Percentiles rank a stretch among this genome's conserved stretches.
Conservation (phyloP, 1,139 yeast genomes). For the Komagataea norvegica region DNA sequence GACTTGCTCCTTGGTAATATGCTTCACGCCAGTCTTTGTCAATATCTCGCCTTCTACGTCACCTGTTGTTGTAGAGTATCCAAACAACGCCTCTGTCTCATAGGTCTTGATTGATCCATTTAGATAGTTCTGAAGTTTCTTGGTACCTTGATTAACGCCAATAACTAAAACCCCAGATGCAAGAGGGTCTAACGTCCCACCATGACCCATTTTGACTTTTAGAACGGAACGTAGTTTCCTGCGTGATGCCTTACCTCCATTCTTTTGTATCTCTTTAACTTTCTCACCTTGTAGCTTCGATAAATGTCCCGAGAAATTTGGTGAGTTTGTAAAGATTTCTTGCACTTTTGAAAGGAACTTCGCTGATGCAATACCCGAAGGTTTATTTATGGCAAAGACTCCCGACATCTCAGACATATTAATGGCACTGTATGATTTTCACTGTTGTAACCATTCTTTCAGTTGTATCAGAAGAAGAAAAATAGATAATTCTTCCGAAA, state of each 20-base stretch:
- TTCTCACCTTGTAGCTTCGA: constrained; percentile 44
- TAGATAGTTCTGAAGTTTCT: constrained; percentile 63
- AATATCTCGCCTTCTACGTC: constrained; percentile 86
- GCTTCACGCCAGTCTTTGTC: constrained; percentile 50
- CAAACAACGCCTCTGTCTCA: constrained; percentile 80
- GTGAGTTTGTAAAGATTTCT: constrained; percentile 53
- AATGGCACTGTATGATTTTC: no score
- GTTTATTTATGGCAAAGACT: constrained; percentile 89
- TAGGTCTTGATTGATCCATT: constrained; percentile 74
- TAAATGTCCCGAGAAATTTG: constrained; percentile 53
- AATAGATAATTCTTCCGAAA: not conserved
- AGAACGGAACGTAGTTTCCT: constrained; percentile 45
- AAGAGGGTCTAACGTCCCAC: constrained; percentile 93
- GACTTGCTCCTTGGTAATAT: constrained; percentile 53
- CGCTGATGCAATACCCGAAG: constrained; percentile 79
- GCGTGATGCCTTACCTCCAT: constrained; percentile 35
- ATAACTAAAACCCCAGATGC: constrained; percentile 92
- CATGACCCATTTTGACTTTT: constrained; percentile 91
- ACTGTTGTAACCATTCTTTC: no score
- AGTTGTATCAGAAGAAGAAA: not conserved
- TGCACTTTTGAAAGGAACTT: constrained; percentile 66
- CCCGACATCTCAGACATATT: constrained; percentile 57
- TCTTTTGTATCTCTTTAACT: constrained; percentile 41
- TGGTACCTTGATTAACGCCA: constrained; percentile 90
- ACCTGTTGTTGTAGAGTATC: constrained; percentile 89